Conservation (phyloP, 306 rosid genomes). For the Dalbergia oliveri region DNA sequence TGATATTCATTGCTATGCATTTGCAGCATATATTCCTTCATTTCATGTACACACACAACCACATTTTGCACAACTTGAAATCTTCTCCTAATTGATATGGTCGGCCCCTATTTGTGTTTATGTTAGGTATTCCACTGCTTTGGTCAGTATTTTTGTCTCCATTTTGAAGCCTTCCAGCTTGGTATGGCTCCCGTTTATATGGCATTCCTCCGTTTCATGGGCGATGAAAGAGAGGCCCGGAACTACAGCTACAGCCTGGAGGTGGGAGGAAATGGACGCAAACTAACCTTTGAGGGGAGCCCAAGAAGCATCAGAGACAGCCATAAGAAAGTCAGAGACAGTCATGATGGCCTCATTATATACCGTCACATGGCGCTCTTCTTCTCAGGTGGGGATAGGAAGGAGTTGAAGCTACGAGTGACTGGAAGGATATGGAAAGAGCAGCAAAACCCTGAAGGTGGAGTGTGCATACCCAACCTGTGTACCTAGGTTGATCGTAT, state of each 20-base stretch:
- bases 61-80: conserved; percentile 30
- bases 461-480: conserved; percentile 66
- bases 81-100: conserved; percentile 31
- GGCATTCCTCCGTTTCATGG: conserved; percentile 87
- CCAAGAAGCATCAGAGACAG: conserved; percentile 80
- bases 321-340: conserved; percentile 78
- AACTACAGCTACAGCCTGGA: conserved; percentile 81
- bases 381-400: conserved; percentile 84
- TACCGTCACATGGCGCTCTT: conserved; percentile 80
- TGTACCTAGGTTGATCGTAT: conserved; percentile 58
- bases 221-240: conserved; percentile 70
- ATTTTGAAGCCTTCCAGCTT: conserved; percentile 86
- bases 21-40: conserved; percentile 33
- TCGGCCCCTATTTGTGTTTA: conserved; percentile 14
- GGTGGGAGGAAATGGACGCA: conserved; percentile 80
- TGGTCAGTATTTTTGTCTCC: conserved; percentile 83
- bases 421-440: conserved; percentile 87
- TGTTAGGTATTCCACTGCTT: conserved; percentile 80
- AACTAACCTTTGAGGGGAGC: conserved; percentile 73
- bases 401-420: conserved; percentile 78
- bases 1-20: conserved; percentile 23
- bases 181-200: conserved; percentile 83
- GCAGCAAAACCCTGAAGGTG: conserved; percentile 72
- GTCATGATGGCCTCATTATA: conserved; percentile 80
- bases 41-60: conserved; percentile 23